These are phyloP conservation scores for Cladochytrium replicatum DNA, from an alignment of 192 early-diverging fungal genomes.

Conservation along the genomic window DNA sequence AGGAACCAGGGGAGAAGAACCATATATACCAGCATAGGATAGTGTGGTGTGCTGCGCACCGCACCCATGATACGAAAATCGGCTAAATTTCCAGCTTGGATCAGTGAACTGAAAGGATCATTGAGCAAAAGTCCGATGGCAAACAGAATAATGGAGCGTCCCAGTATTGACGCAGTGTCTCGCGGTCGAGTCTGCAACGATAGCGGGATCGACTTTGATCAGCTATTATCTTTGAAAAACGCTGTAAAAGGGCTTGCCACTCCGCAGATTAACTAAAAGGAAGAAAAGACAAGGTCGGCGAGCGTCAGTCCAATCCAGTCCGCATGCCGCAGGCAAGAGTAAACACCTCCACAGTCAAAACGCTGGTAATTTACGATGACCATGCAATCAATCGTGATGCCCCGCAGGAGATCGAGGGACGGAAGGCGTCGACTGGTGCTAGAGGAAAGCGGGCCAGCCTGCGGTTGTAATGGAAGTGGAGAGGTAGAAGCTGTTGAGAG, in stretches of 20 bases:
- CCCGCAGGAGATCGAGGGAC: conserved; percentile 36
- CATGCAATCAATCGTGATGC: conserved; percentile 36
- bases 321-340: conserved; percentile 18
- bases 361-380: conserved; percentile 40
- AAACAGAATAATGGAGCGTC: conserved; percentile 19
- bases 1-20: no score
- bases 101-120: conserved; percentile 10
- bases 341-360: conserved; percentile 21
- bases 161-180: conserved; percentile 6
- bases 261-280: conserved; percentile 45
- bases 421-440: no score
- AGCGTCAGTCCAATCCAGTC: conserved; percentile 37
- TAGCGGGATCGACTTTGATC: conserved; percentile 5
- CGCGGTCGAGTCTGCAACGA: conserved; percentile 9
- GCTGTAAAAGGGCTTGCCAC: no score
- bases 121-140: conserved; percentile 24
- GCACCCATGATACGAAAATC: conserved; percentile 26
- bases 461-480: no score
- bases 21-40: conserved; percentile 20
- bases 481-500: no score
- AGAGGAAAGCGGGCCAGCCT: no score
- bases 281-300: conserved; percentile 45
- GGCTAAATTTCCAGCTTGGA: not conserved
- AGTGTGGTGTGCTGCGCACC: conserved; percentile 33
- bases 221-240: no score